phyloP scores from a whole-genome alignment of 2,329 filamentous ascomycete species.

The Myriosclerotinia curreyana region DNA sequence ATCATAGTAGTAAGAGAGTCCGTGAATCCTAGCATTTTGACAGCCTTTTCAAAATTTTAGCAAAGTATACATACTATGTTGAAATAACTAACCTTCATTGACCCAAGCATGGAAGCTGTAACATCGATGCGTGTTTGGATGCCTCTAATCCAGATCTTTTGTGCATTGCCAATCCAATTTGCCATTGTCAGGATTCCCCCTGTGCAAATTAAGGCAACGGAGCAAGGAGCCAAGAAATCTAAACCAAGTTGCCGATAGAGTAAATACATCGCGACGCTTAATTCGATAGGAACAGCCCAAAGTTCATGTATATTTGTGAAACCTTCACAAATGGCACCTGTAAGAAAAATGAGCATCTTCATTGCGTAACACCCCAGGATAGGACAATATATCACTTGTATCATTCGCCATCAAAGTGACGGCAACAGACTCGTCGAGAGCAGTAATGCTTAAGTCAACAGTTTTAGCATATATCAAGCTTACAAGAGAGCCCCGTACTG shows the following conservation, averaged over 20 bases:
- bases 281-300: slow-evolving; percentile 37
- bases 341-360: slow-evolving; percentile 7
- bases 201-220: slow-evolving; percentile 34
- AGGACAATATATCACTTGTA: slow-evolving; percentile 5
- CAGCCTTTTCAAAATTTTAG: slow-evolving; percentile 27
- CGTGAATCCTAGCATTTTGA: slow-evolving; percentile 41
- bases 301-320: slow-evolving; percentile 37
- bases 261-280: slow-evolving; percentile 36
- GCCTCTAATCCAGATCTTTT: slow-evolving; percentile 37
- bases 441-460: slow-evolving; percentile 32
- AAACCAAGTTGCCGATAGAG: slow-evolving; percentile 36
- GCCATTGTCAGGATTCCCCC: slow-evolving; percentile 31
- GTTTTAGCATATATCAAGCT: slow-evolving; percentile 36
- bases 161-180: slow-evolving; percentile 32
- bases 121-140: slow-evolving; percentile 37
- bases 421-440: slow-evolving; percentile 31
- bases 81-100: slow-evolving; percentile 35
- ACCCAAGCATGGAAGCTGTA: slow-evolving; percentile 36
- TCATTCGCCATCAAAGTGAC: slow-evolving; percentile 25
- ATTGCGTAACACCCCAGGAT: too few relatives aligned
- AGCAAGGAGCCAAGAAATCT: slow-evolving; percentile 32
- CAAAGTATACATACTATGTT: neutral
- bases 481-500: slow-evolving; percentile 33
- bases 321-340: slow-evolving; percentile 35
- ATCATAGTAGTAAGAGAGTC: slow-evolving; percentile 39